Evolutionary conservation across 306 rosid genomes (phyloP), one percentile per base, ranked within the genome.

Genomic region (Dryas octopetala): DNA sequence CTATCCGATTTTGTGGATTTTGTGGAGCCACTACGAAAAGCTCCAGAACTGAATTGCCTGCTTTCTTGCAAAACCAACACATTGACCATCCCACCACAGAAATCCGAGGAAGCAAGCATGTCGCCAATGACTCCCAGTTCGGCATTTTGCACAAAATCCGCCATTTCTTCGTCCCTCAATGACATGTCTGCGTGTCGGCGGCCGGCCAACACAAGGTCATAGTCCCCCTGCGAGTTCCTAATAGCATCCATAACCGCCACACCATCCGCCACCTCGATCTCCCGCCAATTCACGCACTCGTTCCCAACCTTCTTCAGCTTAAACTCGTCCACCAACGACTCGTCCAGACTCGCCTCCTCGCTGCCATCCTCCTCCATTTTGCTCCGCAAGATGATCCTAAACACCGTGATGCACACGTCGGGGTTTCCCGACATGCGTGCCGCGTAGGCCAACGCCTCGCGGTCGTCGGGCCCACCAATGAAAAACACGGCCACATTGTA

Each of bases 401-500:
- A 74, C 52, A 87, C 53, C 0, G 89, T 57, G 11, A 87, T 50
- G 0, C n/a, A 70, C 59, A 79, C 74, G 4, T 73, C 48, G 0
- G 7, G 38, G 9, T 84, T 43, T 14, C 74, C 79, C 1, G 79
- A 63, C 90, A 91, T 88, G 6, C 90, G 83, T 4, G 69, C 52
- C 0, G 82, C 93, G 32, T 79, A 79, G 0, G 96, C 84, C n/a
- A 91, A 15, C 0, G 90, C 90, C 79, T 89, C 96, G 0, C 91
- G 76, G 8, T 91, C 96, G 7, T 91, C 93, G 0, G 79, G 6
- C 8, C 97, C 93, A 0, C 97, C 96, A 0, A 86, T 5, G 32
- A 89, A 91, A 62, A 89, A 76, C 0, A 80, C 28, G 0, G 75
- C 90, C 3, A 89, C 87, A 15, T 82, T 76, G 78, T 79, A 76